A percentile compares a stretch with the other conserved stretches of the same genome.
phyloP scores from a whole-genome alignment of 805 yeast species.

The Hanseniaspora valbyensis region DNA sequence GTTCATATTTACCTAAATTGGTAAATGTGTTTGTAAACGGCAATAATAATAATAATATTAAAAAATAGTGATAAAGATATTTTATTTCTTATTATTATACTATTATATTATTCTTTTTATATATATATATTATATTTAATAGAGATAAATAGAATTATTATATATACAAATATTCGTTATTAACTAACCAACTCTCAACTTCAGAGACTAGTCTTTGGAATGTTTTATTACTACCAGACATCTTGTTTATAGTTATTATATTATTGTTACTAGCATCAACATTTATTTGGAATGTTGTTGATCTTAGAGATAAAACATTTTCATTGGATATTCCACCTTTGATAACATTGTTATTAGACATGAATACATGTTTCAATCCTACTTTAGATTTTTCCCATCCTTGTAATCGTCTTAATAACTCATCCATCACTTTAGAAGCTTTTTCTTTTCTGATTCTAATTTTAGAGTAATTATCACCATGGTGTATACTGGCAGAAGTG shows the following conservation, averaged over 20 bases:
- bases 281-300: conserved; percentile 48
- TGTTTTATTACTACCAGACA: conserved; percentile 55
- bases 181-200: conserved; percentile 50
- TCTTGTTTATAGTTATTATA: conserved; percentile 47
- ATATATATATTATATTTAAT: not conserved
- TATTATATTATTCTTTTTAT: not conserved
- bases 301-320: conserved; percentile 51
- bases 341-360: conserved; percentile 36
- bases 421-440: conserved; percentile 38
- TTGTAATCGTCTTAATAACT: conserved; percentile 47
- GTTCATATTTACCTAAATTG: too few relatives aligned
- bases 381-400: conserved; percentile 52
- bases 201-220: conserved; percentile 50
- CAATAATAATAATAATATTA: too few relatives aligned
- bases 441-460: conserved; percentile 19
- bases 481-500: not conserved
- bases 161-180: conserved; percentile 41
- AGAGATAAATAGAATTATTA: not conserved
- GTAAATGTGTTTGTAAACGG: too few relatives aligned
- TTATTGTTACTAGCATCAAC: conserved; percentile 27
- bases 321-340: conserved; percentile 53
- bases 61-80: too few relatives aligned
- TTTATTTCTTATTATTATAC: too few relatives aligned
- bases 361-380: conserved; percentile 48
- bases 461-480: not conserved